Evolutionary conservation across 2,329 filamentous ascomycete species (phyloP).

Genomic region (Cyclaneusma minus): DNA sequence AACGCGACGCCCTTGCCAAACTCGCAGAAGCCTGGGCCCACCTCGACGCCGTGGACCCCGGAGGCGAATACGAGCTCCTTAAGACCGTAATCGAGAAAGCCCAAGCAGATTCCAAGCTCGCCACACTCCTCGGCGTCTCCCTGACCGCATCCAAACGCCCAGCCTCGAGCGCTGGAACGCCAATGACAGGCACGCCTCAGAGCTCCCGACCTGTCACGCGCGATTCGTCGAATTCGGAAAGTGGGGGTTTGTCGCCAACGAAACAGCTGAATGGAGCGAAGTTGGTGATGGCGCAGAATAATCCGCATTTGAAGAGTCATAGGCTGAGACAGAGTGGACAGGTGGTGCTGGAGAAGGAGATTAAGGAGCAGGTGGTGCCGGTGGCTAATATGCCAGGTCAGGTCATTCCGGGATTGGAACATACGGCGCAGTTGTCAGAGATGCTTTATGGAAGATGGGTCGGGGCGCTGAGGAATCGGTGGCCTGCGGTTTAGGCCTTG

Average conservation of each 20-base stretch:
- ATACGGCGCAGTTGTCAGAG: conserved; percentile 76
- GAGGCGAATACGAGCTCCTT: conserved; percentile 76
- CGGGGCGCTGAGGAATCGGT: conserved; percentile 61
- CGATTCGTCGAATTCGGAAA: too few relatives aligned
- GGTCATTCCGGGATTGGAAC: conserved; percentile 66
- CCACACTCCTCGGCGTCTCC: conserved; percentile 17
- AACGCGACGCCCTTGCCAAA: conserved; percentile 69
- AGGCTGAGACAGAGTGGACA: conserved; percentile 41
- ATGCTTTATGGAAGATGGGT: conserved; percentile 86
- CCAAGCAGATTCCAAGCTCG: conserved; percentile 51
- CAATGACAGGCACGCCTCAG: conserved; percentile 43
- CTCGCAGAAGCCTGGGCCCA: conserved; percentile 75
- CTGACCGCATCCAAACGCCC: conserved; percentile 1
- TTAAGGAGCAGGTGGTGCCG: conserved; percentile 28
- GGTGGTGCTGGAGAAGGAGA: conserved; percentile 27
- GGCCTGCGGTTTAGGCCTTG: conserved; percentile 30
- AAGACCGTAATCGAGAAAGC: conserved; percentile 62
- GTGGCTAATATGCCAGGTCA: conserved; percentile 36
- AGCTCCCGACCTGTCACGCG: conserved; percentile 17
- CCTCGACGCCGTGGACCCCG: conserved; percentile 76
- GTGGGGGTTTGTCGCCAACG: conserved; percentile 1
- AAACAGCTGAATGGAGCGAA: conserved; percentile 30
- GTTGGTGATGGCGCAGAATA: conserved; percentile 63
- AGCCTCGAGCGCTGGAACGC: conserved; percentile 24
- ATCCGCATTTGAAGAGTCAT: conserved; percentile 72